Evolutionary conservation across 345 rosid species (phyloP).

Genomic region (Murraya koenigii): DNA sequence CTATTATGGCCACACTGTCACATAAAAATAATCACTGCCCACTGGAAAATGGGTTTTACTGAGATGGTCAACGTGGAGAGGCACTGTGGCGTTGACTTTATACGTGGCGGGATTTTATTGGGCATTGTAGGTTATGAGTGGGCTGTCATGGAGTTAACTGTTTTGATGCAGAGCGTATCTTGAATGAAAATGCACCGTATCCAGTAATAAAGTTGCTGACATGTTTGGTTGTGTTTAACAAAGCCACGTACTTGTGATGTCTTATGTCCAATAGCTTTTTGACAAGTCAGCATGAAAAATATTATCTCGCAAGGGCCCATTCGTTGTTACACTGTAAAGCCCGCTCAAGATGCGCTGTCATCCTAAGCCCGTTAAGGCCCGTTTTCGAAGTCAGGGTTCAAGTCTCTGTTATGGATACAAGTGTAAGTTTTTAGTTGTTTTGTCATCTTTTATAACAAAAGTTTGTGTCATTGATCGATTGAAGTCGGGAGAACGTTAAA

Average conservation of each 20-base stretch:
- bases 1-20: background rate
- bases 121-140: rapidly evolving
- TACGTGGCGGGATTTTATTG: background rate
- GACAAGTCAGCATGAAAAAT: conserved; percentile 26
- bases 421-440: no score
- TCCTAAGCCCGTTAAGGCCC: no score
- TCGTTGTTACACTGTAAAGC: no score
- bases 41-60: background rate
- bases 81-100: no score
- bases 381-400: no score
- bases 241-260: conserved; percentile 29
- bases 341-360: no score
- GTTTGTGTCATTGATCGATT: no score
- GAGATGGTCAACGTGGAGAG: background rate
- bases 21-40: background rate
- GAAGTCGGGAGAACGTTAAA: no score
- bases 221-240: background rate
- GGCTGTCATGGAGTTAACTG: background rate
- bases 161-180: background rate
- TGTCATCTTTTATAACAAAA: no score
- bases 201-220: conserved; percentile 8
- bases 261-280: conserved; percentile 14
- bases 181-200: background rate
- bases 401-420: no score
- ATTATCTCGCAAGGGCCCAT: no score